Evolutionary conservation across 2,329 filamentous ascomycete species (phyloP).

Genomic region (Myriosclerotinia scirpicola): DNA sequence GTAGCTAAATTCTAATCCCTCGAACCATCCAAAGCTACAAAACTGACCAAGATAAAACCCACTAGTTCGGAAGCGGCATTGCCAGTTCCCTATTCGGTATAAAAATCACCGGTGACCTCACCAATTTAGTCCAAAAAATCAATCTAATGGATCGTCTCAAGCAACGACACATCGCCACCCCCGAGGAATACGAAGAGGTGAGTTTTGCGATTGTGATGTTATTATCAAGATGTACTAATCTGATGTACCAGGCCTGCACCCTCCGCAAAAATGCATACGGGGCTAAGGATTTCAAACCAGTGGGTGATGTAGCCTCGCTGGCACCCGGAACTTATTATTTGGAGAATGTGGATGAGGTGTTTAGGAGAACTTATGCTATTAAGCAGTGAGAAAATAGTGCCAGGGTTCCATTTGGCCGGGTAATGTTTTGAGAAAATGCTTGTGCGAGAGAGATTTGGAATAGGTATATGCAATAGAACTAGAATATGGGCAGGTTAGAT

Average conservation of each 20-base stretch:
- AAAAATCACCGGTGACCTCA: conserved; percentile 3
- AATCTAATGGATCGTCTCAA: conserved; percentile 6
- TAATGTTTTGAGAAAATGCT: too few relatives aligned
- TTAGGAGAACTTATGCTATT: background rate
- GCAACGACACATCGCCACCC: background rate
- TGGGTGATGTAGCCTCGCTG: background rate
- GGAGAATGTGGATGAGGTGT: background rate
- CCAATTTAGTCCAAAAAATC: background rate
- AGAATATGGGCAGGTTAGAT: too few relatives aligned
- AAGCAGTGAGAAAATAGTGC: background rate
- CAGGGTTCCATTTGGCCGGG: too few relatives aligned
- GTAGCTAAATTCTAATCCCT: background rate
- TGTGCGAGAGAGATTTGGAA: too few relatives aligned
- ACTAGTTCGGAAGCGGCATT: conserved; percentile 3
- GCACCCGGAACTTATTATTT: background rate
- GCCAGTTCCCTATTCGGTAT: conserved; percentile 4
- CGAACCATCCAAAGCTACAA: too few relatives aligned
- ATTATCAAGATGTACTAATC: background rate
- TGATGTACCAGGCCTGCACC: background rate
- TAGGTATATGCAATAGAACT: too few relatives aligned
- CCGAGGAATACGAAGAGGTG: conserved; percentile 6
- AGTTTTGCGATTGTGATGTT: background rate
- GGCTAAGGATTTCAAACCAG: background rate
- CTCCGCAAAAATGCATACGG: background rate
- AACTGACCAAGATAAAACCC: background rate